Evolutionary conservation across 768 basidiomycete species (phyloP).

Genomic region (Fomitopsis pulvina): DNA sequence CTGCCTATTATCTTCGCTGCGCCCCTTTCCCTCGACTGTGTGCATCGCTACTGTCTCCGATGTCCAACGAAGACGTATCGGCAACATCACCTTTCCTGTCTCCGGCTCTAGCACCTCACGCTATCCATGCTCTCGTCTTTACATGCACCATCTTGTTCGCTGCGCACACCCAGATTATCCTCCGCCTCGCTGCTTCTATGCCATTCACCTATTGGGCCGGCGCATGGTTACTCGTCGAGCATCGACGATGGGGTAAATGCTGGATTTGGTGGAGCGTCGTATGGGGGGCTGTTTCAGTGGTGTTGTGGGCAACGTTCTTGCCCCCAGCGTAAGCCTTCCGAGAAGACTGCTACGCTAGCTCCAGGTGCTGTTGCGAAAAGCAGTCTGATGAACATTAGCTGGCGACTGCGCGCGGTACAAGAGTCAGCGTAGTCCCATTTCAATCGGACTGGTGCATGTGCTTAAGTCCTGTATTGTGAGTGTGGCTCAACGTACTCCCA

Average conservation of each 20-base stretch:
- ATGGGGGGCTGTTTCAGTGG: constrained; percentile 66
- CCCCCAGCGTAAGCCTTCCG: constrained; percentile 97
- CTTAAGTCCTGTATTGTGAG: too few relatives aligned
- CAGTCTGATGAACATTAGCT: too few relatives aligned
- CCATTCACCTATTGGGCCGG: constrained; percentile 85
- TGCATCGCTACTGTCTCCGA: neutral
- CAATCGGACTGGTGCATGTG: too few relatives aligned
- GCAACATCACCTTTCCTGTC: constrained; percentile 28
- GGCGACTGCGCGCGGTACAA: too few relatives aligned
- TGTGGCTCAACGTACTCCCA: too few relatives aligned
- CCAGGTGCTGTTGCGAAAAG: too few relatives aligned
- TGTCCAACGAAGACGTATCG: neutral
- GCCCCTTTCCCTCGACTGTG: constrained; percentile 11
- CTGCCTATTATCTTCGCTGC: constrained; percentile 2
- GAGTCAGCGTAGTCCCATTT: too few relatives aligned
- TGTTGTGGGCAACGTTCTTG: constrained; percentile 80
- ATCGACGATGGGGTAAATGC: constrained; percentile 38
- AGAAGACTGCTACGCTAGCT: too few relatives aligned
- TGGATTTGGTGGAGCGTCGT: constrained; percentile 78
- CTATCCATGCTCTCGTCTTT: constrained; percentile 63
- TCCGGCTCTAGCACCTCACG: constrained; percentile 55
- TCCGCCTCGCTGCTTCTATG: constrained; percentile 69
- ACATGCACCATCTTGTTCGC: constrained; percentile 63
- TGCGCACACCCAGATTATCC: constrained; percentile 83
- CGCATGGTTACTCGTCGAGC: constrained; percentile 53